Evolutionary conservation across 345 rosid species (phyloP).

Genomic region (Microthlaspi erraticum): DNA sequence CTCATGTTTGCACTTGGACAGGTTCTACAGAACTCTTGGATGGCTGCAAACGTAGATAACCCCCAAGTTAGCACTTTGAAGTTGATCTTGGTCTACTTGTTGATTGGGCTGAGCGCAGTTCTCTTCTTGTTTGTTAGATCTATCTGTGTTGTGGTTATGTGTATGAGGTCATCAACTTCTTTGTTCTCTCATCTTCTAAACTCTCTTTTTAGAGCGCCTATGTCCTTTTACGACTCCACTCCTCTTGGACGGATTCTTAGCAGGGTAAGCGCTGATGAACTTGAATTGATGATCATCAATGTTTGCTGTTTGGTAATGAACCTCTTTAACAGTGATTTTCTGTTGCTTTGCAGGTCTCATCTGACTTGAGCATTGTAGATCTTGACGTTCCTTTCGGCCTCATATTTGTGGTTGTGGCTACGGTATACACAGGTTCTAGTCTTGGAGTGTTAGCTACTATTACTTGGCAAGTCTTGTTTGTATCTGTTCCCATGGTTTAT

Average conservation of each 20-base stretch:
- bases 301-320: not conserved
- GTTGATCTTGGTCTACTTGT: conserved; percentile 64
- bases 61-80: conserved; percentile 58
- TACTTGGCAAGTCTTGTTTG: conserved; percentile 91
- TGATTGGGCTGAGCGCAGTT: conserved; percentile 57
- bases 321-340: not conserved
- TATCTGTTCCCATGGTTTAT: conserved; percentile 70
- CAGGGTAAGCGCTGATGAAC: conserved; percentile 48
- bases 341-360: conserved; percentile 56
- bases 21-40: conserved; percentile 71
- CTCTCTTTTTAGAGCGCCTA: conserved; percentile 80
- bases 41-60: conserved; percentile 79
- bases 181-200: conserved; percentile 68
- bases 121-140: conserved; percentile 63
- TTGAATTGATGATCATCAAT: conserved; percentile 17
- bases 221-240: conserved; percentile 91
- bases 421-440: conserved; percentile 61
- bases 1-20: conserved; percentile 61
- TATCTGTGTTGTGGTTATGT: conserved; percentile 54
- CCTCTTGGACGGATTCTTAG: conserved; percentile 83
- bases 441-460: conserved; percentile 84
- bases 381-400: conserved; percentile 81
- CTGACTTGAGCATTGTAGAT: conserved; percentile 91
- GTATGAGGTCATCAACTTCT: conserved; percentile 67
- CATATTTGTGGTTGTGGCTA: conserved; percentile 66